A percentile compares a stretch with the other conserved stretches of the same genome.
Conservation (phyloP, 345 rosid species). For the Gossypium arboreum region DNA sequence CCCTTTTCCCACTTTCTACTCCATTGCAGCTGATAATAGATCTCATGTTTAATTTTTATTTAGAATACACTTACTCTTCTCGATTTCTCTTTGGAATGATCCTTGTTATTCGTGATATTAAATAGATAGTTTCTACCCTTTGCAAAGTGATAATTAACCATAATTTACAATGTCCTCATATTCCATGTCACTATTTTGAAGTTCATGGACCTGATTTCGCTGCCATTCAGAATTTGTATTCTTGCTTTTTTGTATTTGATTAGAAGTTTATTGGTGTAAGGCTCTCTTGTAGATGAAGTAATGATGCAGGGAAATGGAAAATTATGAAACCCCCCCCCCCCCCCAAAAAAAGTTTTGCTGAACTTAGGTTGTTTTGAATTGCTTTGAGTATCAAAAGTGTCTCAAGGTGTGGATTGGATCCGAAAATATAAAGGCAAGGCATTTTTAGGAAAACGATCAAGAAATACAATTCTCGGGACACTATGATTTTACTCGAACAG, state of each 20-base stretch:
- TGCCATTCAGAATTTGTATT: background rate
- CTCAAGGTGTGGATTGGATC: too few relatives aligned
- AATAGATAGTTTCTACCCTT: background rate
- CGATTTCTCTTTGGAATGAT: background rate
- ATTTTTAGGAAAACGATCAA: too few relatives aligned
- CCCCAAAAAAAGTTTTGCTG: too few relatives aligned
- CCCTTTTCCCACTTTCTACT: background rate
- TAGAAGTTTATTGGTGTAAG: background rate
- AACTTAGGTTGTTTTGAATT: background rate
- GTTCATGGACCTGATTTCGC: background rate
- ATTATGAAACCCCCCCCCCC: background rate
- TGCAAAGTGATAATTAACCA: background rate
- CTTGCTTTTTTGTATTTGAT: background rate
- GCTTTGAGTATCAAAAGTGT: background rate
- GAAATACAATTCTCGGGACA: too few relatives aligned
- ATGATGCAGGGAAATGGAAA: background rate
- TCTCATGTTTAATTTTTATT: background rate
- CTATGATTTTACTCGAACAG: too few relatives aligned
- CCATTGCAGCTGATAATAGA: background rate
- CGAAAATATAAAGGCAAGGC: too few relatives aligned
- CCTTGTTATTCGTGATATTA: background rate
- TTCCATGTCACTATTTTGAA: background rate
- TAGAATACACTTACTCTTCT: background rate
- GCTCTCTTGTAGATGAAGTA: background rate
- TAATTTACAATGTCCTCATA: background rate